A percentile compares a stretch with the other conserved stretches of the same genome.
Evolutionary conservation across 1,284 basidiomycete species (phyloP).

Genomic region (Tilletia setariae): DNA sequence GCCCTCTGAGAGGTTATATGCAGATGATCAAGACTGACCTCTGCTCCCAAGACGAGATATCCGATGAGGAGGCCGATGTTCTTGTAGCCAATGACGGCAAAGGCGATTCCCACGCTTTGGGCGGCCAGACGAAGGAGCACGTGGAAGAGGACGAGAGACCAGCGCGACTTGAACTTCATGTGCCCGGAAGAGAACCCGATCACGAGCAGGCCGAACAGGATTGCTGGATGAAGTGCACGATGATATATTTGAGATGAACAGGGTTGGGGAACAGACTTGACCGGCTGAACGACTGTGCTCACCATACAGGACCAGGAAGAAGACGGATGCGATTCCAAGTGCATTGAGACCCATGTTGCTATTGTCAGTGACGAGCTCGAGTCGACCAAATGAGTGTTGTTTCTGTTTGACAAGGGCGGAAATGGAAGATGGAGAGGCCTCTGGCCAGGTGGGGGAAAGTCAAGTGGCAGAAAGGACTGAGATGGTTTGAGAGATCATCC

Average conservation of each 20-base stretch:
- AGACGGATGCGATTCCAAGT: constrained; percentile 13
- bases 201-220: neutral
- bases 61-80: constrained; percentile 29
- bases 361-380: no score
- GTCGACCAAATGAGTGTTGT: no score
- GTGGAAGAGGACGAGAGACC: constrained; percentile 30
- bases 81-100: constrained; percentile 26
- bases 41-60: constrained; percentile 34
- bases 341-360: constrained; percentile 7
- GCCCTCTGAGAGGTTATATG: no score
- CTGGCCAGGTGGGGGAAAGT: no score
- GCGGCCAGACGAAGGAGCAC: constrained; percentile 30
- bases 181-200: neutral
- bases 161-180: constrained; percentile 22
- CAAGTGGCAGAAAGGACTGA: no score
- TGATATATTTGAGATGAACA: neutral
- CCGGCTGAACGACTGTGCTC: neutral
- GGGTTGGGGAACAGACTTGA: neutral
- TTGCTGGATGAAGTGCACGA: neutral
- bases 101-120: constrained; percentile 30
- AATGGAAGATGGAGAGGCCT: no score
- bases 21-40: neutral
- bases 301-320: constrained; percentile 19
- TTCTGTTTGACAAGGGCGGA: no score
- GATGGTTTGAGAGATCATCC: no score